These are phyloP conservation scores for Termitomyces bulborhizus DNA, from an alignment of 768 basidiomycete genomes.

Conservation along the genomic window DNA sequence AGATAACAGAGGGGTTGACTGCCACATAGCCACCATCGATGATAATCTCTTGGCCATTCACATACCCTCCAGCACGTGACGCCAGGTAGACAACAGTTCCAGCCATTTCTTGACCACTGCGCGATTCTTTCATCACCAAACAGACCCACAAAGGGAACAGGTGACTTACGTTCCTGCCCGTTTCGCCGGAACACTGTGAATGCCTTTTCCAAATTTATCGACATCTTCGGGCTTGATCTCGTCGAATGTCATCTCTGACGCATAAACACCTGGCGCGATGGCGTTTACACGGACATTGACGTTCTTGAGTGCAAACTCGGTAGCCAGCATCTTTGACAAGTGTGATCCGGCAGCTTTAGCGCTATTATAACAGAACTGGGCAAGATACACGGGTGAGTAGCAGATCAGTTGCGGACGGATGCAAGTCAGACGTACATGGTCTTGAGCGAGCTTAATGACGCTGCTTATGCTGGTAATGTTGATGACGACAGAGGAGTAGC, in stretches of 20 bases:
- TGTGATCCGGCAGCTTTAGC: conserved; percentile 74
- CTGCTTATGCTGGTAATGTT: conserved; percentile 81
- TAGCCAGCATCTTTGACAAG: conserved; percentile 70
- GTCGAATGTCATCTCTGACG: conserved; percentile 68
- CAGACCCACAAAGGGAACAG: neutral
- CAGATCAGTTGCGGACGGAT: neutral
- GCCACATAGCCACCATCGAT: conserved; percentile 72
- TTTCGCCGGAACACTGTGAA: conserved; percentile 44
- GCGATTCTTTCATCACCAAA: neutral
- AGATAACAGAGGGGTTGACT: conserved; percentile 59
- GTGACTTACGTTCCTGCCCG: conserved; percentile 37
- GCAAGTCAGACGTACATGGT: conserved; percentile 52
- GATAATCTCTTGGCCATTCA: conserved; percentile 72
- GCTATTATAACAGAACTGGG: conserved; percentile 77
- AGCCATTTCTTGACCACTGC: conserved; percentile 67
- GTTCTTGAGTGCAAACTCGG: conserved; percentile 65
- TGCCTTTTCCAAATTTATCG: conserved; percentile 51
- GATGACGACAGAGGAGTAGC: conserved; percentile 60
- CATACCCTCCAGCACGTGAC: conserved; percentile 67
- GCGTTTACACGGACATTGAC: conserved; percentile 69
- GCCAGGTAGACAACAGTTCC: conserved; percentile 73
- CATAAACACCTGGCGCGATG: conserved; percentile 71
- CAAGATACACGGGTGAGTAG: neutral
- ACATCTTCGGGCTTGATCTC: conserved; percentile 27
- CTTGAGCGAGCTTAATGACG: conserved; percentile 60